Conservation (phyloP, 805 yeast species). For the Myxozyma neotropica region DNA sequence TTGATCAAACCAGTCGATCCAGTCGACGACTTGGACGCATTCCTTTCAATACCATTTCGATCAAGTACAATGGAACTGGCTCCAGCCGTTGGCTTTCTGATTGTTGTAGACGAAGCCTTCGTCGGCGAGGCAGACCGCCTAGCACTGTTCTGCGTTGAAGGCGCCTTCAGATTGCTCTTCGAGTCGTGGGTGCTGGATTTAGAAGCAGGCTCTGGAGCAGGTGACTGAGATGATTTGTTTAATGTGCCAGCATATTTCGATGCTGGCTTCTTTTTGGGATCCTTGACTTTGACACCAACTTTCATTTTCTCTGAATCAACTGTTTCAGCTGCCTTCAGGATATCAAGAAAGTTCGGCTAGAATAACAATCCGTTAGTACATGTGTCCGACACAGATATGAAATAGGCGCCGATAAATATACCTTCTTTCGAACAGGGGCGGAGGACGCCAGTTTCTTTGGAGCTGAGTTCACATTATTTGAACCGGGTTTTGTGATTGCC, state of each 20-base stretch:
- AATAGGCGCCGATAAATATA: background rate
- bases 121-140: background rate
- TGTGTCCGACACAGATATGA: background rate
- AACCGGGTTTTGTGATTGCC: background rate
- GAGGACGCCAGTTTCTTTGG: background rate
- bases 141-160: too few relatives aligned
- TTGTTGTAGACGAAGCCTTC: background rate
- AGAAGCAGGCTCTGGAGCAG: background rate
- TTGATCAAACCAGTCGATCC: too few relatives aligned
- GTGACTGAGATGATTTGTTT: background rate
- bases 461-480: background rate
- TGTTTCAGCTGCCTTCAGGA: constrained; percentile 67
- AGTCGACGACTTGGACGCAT: background rate
- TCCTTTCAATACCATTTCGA: background rate
- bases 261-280: constrained; percentile 30
- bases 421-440: constrained; percentile 9
- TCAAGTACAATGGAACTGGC: background rate
- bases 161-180: background rate
- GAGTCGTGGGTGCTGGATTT: background rate
- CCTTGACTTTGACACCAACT: constrained; percentile 45
- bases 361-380: background rate
- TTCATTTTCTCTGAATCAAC: constrained; percentile 57
- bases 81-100: too few relatives aligned
- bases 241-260: background rate
- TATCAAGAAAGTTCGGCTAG: constrained; percentile 59